A percentile compares a stretch with the other conserved stretches of the same genome.
phyloP scores from a whole-genome alignment of 108 stramenopile genomes.

The Nitzschia putrida region DNA sequence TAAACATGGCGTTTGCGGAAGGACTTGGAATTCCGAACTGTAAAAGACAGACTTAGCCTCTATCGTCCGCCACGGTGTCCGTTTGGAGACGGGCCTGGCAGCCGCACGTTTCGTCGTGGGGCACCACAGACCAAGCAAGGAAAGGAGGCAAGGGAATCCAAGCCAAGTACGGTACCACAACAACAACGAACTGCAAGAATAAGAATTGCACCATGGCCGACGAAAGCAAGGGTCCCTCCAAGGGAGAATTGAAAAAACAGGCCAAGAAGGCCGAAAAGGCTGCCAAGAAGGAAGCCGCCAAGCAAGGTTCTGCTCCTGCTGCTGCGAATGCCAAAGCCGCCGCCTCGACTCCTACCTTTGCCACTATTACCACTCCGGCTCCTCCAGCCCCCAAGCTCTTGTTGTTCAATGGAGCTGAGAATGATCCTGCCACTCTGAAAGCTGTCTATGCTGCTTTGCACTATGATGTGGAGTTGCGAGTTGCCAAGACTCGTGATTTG shows the following conservation, averaged over 20 bases:
- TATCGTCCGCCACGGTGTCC: not conserved
- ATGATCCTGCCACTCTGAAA: constrained; percentile 61
- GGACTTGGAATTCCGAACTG: too few relatives aligned
- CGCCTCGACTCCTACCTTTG: constrained; percentile 10
- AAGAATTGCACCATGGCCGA: constrained; percentile 18
- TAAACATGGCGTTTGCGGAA: too few relatives aligned
- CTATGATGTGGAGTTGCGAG: constrained; percentile 49
- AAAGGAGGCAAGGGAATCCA: too few relatives aligned
- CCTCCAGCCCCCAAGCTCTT: constrained; percentile 39
- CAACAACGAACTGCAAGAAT: not conserved
- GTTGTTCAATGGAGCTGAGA: constrained; percentile 24
- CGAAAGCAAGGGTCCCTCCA: constrained; percentile 46
- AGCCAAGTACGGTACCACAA: not conserved
- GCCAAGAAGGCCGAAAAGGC: constrained; percentile 84
- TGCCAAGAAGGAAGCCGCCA: constrained; percentile 60
- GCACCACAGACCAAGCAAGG: too few relatives aligned
- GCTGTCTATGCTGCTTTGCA: constrained; percentile 62
- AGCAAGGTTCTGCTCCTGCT: constrained; percentile 24
- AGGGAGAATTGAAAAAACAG: constrained; percentile 81
- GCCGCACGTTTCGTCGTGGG: not conserved
- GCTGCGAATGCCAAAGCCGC: constrained; percentile 17
- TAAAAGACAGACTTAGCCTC: too few relatives aligned
- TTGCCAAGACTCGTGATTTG: constrained; percentile 32
- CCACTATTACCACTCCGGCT: not conserved
- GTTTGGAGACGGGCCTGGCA: not conserved